phyloP scores from a whole-genome alignment of 164 flowering plant genomes.

The Buxus sempervirens region DNA sequence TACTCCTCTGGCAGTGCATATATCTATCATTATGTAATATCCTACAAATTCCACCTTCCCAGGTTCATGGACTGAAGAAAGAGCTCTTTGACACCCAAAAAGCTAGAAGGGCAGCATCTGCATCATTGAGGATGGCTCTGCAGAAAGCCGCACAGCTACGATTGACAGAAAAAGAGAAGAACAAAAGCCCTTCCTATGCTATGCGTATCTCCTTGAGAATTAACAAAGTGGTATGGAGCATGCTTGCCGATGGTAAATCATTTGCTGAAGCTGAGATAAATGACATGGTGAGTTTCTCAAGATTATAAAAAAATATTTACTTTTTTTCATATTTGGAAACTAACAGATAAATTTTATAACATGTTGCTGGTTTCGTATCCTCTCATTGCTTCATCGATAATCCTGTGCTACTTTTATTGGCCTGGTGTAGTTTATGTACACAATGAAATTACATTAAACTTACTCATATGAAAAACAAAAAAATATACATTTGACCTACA shows the following conservation, averaged over 20 bases:
- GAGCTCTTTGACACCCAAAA: constrained; percentile 65
- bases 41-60: constrained; percentile 11
- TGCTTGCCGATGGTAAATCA: constrained; percentile 96
- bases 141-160: constrained; percentile 93
- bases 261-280: constrained; percentile 99
- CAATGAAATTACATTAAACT: no score
- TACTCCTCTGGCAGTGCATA: not conserved
- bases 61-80: constrained; percentile 82
- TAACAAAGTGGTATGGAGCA: constrained; percentile 93
- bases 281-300: constrained; percentile 69
- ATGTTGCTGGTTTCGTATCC: not conserved
- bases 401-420: not conserved
- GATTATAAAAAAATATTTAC: not conserved
- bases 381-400: not conserved
- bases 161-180: constrained; percentile 95
- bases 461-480: no score
- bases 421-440: not conserved
- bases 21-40: not conserved
- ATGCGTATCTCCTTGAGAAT: constrained; percentile 96
- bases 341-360: not conserved
- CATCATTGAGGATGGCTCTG: constrained; percentile 73
- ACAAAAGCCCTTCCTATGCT: constrained; percentile 95
- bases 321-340: not conserved
- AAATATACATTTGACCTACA: no score
- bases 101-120: constrained; percentile 78